Base-by-base conservation (phyloP, 768 basidiomycete genomes). In the Clitopilus passeckerianus region DNA sequence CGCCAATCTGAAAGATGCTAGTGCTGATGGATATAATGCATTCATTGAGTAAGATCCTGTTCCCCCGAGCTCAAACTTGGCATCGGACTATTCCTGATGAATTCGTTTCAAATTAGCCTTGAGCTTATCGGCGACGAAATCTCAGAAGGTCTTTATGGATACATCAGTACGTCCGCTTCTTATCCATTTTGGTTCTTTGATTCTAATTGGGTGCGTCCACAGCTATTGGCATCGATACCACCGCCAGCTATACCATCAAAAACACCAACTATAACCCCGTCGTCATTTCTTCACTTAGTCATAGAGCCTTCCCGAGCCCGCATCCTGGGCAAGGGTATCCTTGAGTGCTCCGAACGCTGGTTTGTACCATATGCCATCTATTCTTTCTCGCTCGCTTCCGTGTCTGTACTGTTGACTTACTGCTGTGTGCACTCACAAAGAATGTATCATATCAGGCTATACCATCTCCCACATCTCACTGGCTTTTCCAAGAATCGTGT, bases 1-100 rank as follows among this genome's bases (percentile, higher is more conserved):
- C 59, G 33, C 54, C 22, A 72, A 71, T 58, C 63, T 74, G 27
- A 61, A 59, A 18, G 54, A 63, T 27, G 67, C 61, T n/a, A 58
- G 58, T 41, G 44, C 57, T 6, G 60, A 35, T 15, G 74, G 74
- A 4, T 63, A 68, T 44, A 67, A 66, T 57, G 68, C 72, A 8
- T 66, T 66, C 57, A 59, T 71, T 59, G 69, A 71, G 61, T 64
- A 52, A 41, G 37, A 5, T 53, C 18, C 33, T 53, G 14, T 53
- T 24, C 33, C 20, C 10, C 23, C 20, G 12, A 14, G n/a, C 10
- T 41, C 10, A 35, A 41, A n/a, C 53, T 16, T 33, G 7, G 27
- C 27, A 30, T 30, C 4, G 7, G 27, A 7, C 27, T n/a, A 7
- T 23, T 24, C 6, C 23, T 53, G 53, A 53, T 22, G 15, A 23